Evolutionary conservation across 257 asterid genomes (phyloP), one percentile per base, ranked within the genome.

Genomic region (Jasminum sambac): DNA sequence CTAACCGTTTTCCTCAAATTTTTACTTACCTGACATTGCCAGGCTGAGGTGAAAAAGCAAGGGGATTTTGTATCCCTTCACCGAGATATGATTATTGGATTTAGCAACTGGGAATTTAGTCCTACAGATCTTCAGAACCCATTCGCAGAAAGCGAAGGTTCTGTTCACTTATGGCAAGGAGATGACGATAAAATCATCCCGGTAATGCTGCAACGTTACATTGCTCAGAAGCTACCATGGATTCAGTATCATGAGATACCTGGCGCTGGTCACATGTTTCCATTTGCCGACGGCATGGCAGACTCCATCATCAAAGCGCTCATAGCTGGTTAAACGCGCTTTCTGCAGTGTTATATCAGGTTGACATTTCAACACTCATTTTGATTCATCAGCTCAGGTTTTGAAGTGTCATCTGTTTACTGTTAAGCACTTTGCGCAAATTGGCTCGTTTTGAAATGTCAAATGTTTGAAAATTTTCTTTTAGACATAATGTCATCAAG

Each of bases 141-240:
- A 6, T 87, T 85, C 70, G 73, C 88, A 16, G 76, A 85, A 3
- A 63, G 85, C 37, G 91, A 77, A 77, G 94, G 85, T 26, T 74
- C 86, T 0, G 91, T 90, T 43, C 97, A 93, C 78, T 72, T 93
- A 58, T 93, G 95, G 96, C 93, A 86, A 34, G 98, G 98, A 21
- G 97, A 90, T 7, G 92, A 87, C 0, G 98, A 93, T 68, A 8
- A 8, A 66, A 73, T 90, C 11, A 95, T 84, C 50, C 95, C 95
- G 0, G 94, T 75, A 57, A 59, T 80, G 44, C 74, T 82, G 44
- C 98, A 93, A 80, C 85, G 95, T 11, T 85, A 84, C 82, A 77
- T 90, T 55, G 88, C 84, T 39, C 59, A 74, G 9, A 67, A 71
- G 76, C 89, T 90, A 26, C 98, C 97, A 0, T 93, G 98, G 97